Conservation (phyloP, 176 grass and related monocot species). For the Areca catechu region DNA sequence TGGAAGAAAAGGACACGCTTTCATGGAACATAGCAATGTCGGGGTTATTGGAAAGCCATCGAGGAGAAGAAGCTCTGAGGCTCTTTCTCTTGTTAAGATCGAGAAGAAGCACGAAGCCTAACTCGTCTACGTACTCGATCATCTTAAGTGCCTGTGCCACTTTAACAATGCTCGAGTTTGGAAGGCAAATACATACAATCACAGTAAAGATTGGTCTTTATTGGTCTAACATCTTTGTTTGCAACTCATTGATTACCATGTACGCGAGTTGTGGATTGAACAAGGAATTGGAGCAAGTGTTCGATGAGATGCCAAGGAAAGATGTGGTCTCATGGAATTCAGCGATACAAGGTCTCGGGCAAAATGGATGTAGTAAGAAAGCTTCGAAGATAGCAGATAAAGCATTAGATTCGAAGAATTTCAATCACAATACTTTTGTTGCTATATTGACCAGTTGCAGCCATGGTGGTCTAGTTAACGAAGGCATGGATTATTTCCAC, state of each 20-base stretch:
- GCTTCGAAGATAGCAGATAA: conserved; percentile 23
- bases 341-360: conserved; percentile 47
- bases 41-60: conserved; percentile 18
- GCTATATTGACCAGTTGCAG: conserved; percentile 48
- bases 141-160: conserved; percentile 30
- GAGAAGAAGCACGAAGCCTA: conserved; percentile 3
- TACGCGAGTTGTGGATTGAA: conserved; percentile 32
- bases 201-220: conserved; percentile 22
- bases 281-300: conserved; percentile 25
- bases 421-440: conserved; percentile 40
- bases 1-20: conserved; percentile 29
- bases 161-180: conserved; percentile 21
- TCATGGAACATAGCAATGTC: conserved; percentile 53
- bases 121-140: conserved; percentile 29
- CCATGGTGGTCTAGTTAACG: conserved; percentile 22
- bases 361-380: conserved; percentile 32
- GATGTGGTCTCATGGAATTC: conserved; percentile 46
- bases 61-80: conserved; percentile 20
- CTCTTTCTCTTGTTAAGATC: conserved; percentile 27
- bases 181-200: conserved; percentile 33
- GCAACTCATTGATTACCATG: conserved; percentile 53
- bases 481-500: conserved; percentile 41
- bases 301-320: conserved; percentile 25
- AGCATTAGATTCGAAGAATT: conserved; percentile 22
- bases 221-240: conserved; percentile 17